Evolutionary conservation across 108 stramenopile species (phyloP), one percentile per base, ranked within the genome.

Genomic region (Cyclostephanos invisitatus): DNA sequence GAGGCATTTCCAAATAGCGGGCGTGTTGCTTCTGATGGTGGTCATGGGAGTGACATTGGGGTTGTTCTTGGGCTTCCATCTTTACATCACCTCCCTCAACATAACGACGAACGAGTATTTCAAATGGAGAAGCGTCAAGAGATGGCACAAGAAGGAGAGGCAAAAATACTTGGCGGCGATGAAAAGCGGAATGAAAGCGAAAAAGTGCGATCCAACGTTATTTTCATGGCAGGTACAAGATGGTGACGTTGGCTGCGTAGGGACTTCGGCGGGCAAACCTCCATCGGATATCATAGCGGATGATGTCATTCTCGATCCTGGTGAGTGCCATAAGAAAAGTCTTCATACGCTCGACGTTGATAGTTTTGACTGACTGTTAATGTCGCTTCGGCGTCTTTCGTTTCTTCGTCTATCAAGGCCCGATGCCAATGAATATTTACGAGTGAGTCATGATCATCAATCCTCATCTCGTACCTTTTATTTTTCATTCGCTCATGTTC

Each of bases 41-140:
- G 59, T 76, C 11, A 69, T 76, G 51, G 21, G 49, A 27, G 68
- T 69, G 29, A 36, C 47, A n/a, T 69, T 76, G 62, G 68, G 68
- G 6, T 49, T 76, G 1, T 76, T 76, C 48, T 42, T 64, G 15
- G 53, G 25, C 10, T 76, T 76, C 29, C 75, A 76, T 51, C 68
- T 76, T 27, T 76, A 76, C 55, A 63, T 76, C 44, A 51, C 68
- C 5, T 68, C 68, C 58, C 25, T 15, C 1, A 74, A 90, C 36
- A 86, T 87, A 83, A 96, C 93, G 29, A 94, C 96, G 6, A 96
- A 96, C 67, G 96, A 96, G 69, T 84, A 73, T 56, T 90, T 75
- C 54, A 96, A 96, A 65, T 96, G 95, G 95, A 67, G 67, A 14
- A 67, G 85, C 24, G 73, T 96, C 12, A 63, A 68, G 67, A 78